phyloP scores from a whole-genome alignment of 805 yeast genomes.

The Citeromyces nyonsensis region DNA sequence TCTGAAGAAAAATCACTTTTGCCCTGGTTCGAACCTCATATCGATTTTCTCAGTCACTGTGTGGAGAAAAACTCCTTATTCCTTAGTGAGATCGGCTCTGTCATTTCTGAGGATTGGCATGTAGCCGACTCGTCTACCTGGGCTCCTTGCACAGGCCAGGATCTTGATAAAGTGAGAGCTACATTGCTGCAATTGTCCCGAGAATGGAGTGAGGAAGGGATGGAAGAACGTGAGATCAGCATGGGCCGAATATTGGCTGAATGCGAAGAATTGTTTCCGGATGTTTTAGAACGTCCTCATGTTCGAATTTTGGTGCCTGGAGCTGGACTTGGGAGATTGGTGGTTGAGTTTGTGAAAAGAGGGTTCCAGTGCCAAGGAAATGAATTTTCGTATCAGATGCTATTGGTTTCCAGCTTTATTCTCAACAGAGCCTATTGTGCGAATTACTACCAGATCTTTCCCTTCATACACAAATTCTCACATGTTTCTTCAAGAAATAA shows the following conservation, averaged over 20 bases:
- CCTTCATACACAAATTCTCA: slow-evolving; percentile 37
- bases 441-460: slow-evolving; percentile 27
- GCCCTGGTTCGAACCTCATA: slow-evolving; percentile 32
- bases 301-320: slow-evolving; percentile 43
- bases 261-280: slow-evolving; percentile 20
- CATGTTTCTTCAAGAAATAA: slow-evolving; percentile 25
- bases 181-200: slow-evolving; percentile 39
- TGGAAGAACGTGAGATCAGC: slow-evolving; percentile 22
- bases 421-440: slow-evolving; percentile 27
- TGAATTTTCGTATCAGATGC: slow-evolving; percentile 52
- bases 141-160: slow-evolving; percentile 22
- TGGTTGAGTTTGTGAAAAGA: slow-evolving; percentile 31
- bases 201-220: slow-evolving; percentile 49
- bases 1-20: slow-evolving; percentile 23
- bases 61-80: slow-evolving; percentile 28
- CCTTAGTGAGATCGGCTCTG: slow-evolving; percentile 22
- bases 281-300: slow-evolving; percentile 16
- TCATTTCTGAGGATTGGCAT: slow-evolving; percentile 36
- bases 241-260: slow-evolving; percentile 21
- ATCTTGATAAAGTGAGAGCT: slow-evolving; percentile 41
- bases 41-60: slow-evolving; percentile 22
- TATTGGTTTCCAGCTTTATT: slow-evolving; percentile 35
- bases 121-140: slow-evolving; percentile 22
- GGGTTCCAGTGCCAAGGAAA: slow-evolving; percentile 58
- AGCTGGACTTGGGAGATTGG: slow-evolving; percentile 46